Evolutionary conservation across 495 filamentous ascomycete genomes (phyloP).

Genomic region (Lasiosphaeria hispida): DNA sequence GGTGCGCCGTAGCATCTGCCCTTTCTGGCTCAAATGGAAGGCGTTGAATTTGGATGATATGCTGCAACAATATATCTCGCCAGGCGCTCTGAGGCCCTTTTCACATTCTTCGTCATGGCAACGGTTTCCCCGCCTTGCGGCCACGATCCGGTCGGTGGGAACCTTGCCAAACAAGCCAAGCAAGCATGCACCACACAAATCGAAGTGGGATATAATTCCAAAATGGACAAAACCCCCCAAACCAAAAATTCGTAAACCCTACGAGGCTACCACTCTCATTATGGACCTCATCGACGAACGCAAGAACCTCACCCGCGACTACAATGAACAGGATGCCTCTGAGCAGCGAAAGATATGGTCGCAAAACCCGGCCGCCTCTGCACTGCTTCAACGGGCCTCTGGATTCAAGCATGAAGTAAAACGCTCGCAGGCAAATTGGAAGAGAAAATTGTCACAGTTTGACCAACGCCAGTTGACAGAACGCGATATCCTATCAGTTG

Average conservation of each 20-base stretch:
- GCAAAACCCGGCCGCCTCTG: conserved; percentile 4
- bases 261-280: conserved; percentile 15
- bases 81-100: not conserved
- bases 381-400: conserved; percentile 13
- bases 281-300: conserved; percentile 31
- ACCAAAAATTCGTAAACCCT: too few relatives aligned
- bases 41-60: too few relatives aligned
- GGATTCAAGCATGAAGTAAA: conserved; percentile 20
- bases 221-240: too few relatives aligned
- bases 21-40: too few relatives aligned
- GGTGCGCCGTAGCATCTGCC: too few relatives aligned
- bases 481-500: conserved; percentile 28
- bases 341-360: not conserved
- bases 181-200: too few relatives aligned
- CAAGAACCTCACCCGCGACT: conserved; percentile 22
- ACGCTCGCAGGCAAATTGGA: not conserved
- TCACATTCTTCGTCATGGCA: not conserved
- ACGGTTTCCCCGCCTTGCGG: not conserved
- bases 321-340: conserved; percentile 15
- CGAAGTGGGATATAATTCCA: not conserved
- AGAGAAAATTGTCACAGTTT: not conserved
- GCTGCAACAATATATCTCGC: too few relatives aligned
- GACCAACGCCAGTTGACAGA: conserved; percentile 23
- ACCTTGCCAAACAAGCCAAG: too few relatives aligned
- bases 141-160: not conserved